Conservation (phyloP, 345 rosid species). For the Camelina sativa region DNA sequence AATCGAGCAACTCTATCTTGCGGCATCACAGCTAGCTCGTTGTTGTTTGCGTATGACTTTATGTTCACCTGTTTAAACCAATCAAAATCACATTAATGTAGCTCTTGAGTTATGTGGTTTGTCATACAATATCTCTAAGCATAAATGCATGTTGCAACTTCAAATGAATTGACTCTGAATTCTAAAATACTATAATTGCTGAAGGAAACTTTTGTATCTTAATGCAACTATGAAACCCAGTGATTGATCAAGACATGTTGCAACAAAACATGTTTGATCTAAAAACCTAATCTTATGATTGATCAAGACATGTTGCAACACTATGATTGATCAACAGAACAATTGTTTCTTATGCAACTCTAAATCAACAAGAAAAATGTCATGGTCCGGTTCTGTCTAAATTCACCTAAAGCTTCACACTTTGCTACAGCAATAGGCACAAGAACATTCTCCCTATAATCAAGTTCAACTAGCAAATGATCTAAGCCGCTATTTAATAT, state of each 20-base stretch:
- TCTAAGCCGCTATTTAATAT: neutral
- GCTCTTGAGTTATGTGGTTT: neutral
- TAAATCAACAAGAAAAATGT: neutral
- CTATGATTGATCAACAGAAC: neutral
- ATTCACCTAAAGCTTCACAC: slow-evolving; percentile 30
- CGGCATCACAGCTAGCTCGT: slow-evolving; percentile 96
- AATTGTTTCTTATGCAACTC: slow-evolving; percentile 9
- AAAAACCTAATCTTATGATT: neutral
- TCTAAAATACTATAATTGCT: neutral
- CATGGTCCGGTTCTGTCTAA: neutral
- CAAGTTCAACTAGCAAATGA: slow-evolving; percentile 5
- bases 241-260: neutral
- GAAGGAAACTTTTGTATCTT: neutral
- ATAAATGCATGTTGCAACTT: slow-evolving; percentile 8
- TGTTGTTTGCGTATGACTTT: slow-evolving; percentile 87
- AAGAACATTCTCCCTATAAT: slow-evolving; percentile 1
- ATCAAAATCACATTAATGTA: neutral
- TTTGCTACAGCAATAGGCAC: neutral
- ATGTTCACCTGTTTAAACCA: slow-evolving; percentile 69
- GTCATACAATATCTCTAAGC: neutral
- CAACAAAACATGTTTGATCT: neutral
- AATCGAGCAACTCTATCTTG: slow-evolving; percentile 71
- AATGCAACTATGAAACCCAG: neutral
- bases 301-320: neutral
- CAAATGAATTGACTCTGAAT: neutral